Conservation (phyloP, 805 yeast species). For the Kluyveromyces aestuarii region DNA sequence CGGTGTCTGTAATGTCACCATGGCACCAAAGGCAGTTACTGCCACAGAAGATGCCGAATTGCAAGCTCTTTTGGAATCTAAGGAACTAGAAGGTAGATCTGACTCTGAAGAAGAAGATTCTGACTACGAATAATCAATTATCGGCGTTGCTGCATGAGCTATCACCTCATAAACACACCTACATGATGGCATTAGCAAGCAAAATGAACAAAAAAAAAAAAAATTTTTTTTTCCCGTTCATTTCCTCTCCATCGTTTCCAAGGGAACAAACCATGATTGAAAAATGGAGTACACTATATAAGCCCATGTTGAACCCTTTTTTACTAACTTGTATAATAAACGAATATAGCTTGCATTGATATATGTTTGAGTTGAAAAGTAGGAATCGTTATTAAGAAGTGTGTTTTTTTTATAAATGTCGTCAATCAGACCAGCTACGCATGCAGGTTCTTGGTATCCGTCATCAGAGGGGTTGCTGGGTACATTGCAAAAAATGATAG, state of each 20-base stretch:
- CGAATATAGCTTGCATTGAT: neutral
- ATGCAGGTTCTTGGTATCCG: conserved; percentile 88
- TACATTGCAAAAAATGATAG: conserved; percentile 37
- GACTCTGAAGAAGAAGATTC: conserved; percentile 60
- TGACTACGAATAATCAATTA: conserved; percentile 31
- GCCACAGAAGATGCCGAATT: conserved; percentile 97
- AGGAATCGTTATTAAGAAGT: neutral
- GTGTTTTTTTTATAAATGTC: conserved; percentile 1
- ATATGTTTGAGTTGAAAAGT: neutral
- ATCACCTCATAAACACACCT: too few relatives aligned
- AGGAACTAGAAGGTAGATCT: conserved; percentile 80
- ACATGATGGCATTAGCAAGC: neutral
- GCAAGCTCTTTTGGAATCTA: conserved; percentile 88
- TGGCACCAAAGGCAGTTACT: conserved; percentile 98
- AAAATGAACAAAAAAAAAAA: neutral
- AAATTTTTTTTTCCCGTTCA: neutral
- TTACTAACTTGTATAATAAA: neutral
- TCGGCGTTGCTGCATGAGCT: too few relatives aligned
- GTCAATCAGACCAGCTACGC: conserved; percentile 57
- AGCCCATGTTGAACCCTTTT: neutral
- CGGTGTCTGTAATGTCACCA: conserved; percentile 84
- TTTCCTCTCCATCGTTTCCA: neutral
- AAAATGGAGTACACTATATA: neutral
- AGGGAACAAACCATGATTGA: neutral
- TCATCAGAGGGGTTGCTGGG: conserved; percentile 35